Conservation (phyloP, 1,284 basidiomycete species). For the Tilletia setariae region DNA sequence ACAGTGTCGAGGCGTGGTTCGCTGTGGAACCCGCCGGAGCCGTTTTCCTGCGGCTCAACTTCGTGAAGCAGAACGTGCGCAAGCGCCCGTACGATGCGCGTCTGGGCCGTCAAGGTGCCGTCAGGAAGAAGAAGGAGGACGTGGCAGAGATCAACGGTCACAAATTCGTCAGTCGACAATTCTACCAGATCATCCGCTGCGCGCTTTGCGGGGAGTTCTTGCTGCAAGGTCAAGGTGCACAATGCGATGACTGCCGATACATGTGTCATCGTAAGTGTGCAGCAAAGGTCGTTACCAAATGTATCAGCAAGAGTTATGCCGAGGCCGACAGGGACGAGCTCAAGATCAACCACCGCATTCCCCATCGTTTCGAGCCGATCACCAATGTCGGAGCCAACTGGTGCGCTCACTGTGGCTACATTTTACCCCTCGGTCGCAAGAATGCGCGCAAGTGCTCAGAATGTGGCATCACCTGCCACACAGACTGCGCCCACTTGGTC, state of each 20-base stretch:
- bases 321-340: constrained; percentile 94
- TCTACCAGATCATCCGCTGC: constrained; percentile 93
- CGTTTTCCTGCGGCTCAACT: constrained; percentile 58
- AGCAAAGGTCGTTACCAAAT: constrained; percentile 99
- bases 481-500: constrained; percentile 94
- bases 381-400: constrained; percentile 97
- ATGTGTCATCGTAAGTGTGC: constrained; percentile 96
- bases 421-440: constrained; percentile 94
- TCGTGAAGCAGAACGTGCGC: constrained; percentile 63
- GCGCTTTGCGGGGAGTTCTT: constrained; percentile 97
- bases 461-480: constrained; percentile 94
- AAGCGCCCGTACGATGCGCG: constrained; percentile 84
- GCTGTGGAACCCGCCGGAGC: constrained; percentile 97
- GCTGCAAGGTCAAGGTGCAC: constrained; percentile 93
- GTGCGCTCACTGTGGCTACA: constrained; percentile 96
- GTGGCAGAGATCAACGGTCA: constrained; percentile 99
- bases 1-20: constrained; percentile 88
- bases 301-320: constrained; percentile 92
- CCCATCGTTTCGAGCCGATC: constrained; percentile 94
- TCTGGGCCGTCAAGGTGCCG: constrained; percentile 93
- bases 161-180: constrained; percentile 94
- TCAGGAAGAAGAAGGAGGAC: constrained; percentile 96
- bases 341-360: constrained; percentile 98
- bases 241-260: constrained; percentile 98
- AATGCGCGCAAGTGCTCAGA: constrained; percentile 93